Evolutionary conservation across 2,329 filamentous ascomycete species (phyloP).

Genomic region (Hypomyces rosellus): DNA sequence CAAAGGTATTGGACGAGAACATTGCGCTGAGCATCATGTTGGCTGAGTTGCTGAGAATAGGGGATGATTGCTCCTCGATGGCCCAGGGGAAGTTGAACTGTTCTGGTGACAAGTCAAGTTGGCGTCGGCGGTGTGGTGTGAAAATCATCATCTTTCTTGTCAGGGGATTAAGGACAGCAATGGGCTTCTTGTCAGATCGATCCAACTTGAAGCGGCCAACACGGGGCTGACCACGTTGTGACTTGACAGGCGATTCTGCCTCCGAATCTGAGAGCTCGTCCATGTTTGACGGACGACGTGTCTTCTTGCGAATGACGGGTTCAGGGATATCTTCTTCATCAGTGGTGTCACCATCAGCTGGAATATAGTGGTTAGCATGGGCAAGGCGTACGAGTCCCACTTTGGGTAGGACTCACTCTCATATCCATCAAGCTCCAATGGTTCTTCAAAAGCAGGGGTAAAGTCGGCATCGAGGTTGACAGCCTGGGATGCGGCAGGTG

Average conservation of each 20-base stretch:
- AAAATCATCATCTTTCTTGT: slow-evolving; percentile 60
- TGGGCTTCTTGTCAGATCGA: slow-evolving; percentile 48
- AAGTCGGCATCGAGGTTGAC: slow-evolving; percentile 19
- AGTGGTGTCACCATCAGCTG: slow-evolving; percentile 57
- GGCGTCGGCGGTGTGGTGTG: slow-evolving; percentile 44
- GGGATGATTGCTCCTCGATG: slow-evolving; percentile 38
- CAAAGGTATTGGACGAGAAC: slow-evolving; percentile 50
- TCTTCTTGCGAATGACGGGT: slow-evolving; percentile 42
- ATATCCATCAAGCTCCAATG: slow-evolving; percentile 48
- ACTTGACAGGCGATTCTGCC: slow-evolving; percentile 39
- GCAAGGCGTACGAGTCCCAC: slow-evolving; percentile 8
- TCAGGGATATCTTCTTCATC: slow-evolving; percentile 54
- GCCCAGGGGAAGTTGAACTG: slow-evolving; percentile 46
- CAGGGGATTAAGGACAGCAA: slow-evolving; percentile 51
- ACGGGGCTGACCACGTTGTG: slow-evolving; percentile 46
- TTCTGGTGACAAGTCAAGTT: slow-evolving; percentile 49
- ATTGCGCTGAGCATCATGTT: slow-evolving; percentile 77
- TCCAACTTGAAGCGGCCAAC: slow-evolving; percentile 50
- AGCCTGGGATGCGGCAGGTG: slow-evolving; percentile 30
- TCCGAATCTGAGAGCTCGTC: slow-evolving; percentile 46
- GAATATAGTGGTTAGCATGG: slow-evolving; percentile 31
- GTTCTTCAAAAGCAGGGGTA: slow-evolving; percentile 26
- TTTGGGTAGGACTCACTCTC: slow-evolving; percentile 46
- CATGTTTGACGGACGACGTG: slow-evolving; percentile 33
- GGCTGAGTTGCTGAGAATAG: slow-evolving; percentile 60